These are phyloP conservation scores for Helenozyma rhizophorensis DNA, from an alignment of 805 yeast genomes.

Conservation along the genomic window DNA sequence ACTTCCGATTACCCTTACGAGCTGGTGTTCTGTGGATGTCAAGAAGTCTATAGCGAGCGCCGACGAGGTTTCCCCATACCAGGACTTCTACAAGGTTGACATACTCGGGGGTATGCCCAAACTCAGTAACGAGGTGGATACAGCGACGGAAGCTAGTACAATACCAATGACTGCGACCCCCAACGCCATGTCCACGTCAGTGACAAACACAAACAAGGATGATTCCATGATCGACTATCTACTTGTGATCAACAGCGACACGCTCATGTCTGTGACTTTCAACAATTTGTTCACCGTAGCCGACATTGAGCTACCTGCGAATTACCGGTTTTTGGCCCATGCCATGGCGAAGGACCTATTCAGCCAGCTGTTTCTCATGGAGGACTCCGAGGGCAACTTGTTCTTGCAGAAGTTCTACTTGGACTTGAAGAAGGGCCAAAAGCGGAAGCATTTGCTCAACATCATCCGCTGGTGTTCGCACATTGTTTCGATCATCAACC, in stretches of 20 bases:
- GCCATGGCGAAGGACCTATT: slow-evolving; percentile 20
- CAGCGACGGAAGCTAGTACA: not conserved
- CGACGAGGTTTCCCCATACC: slow-evolving; percentile 5
- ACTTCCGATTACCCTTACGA: slow-evolving; percentile 13
- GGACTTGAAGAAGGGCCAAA: slow-evolving; percentile 5
- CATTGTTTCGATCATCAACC: slow-evolving; percentile 21
- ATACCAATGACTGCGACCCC: not conserved
- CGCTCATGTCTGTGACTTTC: slow-evolving; percentile 25
- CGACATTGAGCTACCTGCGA: slow-evolving; percentile 19
- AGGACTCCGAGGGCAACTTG: slow-evolving; percentile 6
- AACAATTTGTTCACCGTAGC: slow-evolving; percentile 27
- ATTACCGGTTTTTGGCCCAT: slow-evolving; percentile 16
- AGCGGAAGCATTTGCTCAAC: slow-evolving; percentile 16
- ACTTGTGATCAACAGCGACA: slow-evolving; percentile 19
- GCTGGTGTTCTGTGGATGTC: slow-evolving; percentile 13
- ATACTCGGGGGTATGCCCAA: slow-evolving; percentile 33
- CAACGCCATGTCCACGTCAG: slow-evolving; percentile 7
- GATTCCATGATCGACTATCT: slow-evolving; percentile 20
- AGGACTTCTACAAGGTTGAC: slow-evolving; percentile 25
- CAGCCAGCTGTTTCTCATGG: slow-evolving; percentile 23
- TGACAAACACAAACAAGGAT: slow-evolving; percentile 9
- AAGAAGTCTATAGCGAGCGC: slow-evolving; percentile 2
- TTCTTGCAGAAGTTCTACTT: slow-evolving; percentile 15
- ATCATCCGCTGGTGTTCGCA: slow-evolving; percentile 23
- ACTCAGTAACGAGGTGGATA: slow-evolving; percentile 15